Evolutionary conservation across 202 grass and related monocot genomes (phyloP).

Genomic region (Dendrocalamus latiflorus): DNA sequence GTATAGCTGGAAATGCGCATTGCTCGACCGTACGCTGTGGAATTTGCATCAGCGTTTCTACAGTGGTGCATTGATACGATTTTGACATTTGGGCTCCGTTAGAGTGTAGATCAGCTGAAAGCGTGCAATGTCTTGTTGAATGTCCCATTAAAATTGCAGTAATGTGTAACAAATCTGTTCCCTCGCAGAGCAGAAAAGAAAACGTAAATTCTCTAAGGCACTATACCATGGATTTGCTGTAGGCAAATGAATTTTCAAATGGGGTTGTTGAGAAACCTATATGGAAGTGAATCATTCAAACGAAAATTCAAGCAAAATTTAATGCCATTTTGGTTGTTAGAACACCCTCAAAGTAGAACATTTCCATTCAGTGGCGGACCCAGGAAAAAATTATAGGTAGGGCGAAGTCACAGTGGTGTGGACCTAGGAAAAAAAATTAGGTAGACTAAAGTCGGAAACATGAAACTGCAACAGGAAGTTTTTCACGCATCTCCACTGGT

Average conservation of each 20-base stretch:
- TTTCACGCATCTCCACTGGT: constrained; percentile 80
- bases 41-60: background rate
- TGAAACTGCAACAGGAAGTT: constrained; percentile 57
- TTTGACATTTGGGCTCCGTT: background rate
- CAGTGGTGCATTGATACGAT: background rate
- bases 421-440: too few relatives aligned
- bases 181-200: background rate
- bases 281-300: background rate
- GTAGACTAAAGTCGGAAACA: too few relatives aligned
- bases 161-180: background rate
- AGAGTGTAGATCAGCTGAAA: background rate
- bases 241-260: background rate
- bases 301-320: background rate
- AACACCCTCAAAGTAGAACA: background rate
- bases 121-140: background rate
- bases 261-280: background rate
- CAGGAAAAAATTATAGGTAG: too few relatives aligned
- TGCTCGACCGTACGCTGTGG: background rate
- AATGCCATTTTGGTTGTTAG: too few relatives aligned
- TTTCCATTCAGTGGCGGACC: too few relatives aligned
- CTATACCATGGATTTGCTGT: background rate
- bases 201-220: background rate
- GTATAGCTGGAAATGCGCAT: background rate
- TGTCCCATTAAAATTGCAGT: background rate
- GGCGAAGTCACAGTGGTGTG: too few relatives aligned